Base-by-base conservation (phyloP, 352 stramenopile species). In the Phytophthora lateralis region DNA sequence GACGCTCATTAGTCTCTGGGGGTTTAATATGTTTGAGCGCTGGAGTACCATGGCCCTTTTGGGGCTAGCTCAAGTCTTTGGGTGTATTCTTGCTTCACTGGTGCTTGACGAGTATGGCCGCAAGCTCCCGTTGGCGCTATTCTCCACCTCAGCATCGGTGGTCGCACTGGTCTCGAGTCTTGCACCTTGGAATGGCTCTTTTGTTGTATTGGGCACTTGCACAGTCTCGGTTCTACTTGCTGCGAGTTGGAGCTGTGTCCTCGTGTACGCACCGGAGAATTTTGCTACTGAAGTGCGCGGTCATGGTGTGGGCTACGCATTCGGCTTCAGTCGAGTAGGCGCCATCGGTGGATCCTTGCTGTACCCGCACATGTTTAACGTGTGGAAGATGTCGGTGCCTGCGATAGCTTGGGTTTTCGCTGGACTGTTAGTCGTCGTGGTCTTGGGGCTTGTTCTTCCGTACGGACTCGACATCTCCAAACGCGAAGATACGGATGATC, bases 291-390 rank as follows among this genome's bases (percentile, higher is more conserved):
- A 11, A 11, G n/a, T 41, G 37, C 61, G 69, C 10, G 52, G 55
- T 10, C 69, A 61, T 27, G 69, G 65, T n/a, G 54, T 77, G 17
- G 69, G 65, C 26, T 64, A 71, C 21, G 60, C 61, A 10, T 39
- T 78, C 35, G 61, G 60, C 17, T 43, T 63, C 14, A 66, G 69
- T 56, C 54, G 69, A 12, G 42, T 63, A 35, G 69, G 52, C 34
- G 53, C 49, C 6, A 50, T 75, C n/a, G 53, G 52, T 14, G 65
- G 64, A n/a, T 55, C 48, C 1, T 71, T 63, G 32, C 45, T 78
- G 29, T 75, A 59, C 21, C 65, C 69, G 11, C 56, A 65, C 14
- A 74, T 78, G 65, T 75, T 69, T 42, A 73, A 78, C 46, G 60
- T 71, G 32, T 78, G 65, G 69, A 47, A 66, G 15, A 12, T 74